Evolutionary conservation across 2,329 filamentous ascomycete species (phyloP).

Genomic region (Xylariaceae sp.): DNA sequence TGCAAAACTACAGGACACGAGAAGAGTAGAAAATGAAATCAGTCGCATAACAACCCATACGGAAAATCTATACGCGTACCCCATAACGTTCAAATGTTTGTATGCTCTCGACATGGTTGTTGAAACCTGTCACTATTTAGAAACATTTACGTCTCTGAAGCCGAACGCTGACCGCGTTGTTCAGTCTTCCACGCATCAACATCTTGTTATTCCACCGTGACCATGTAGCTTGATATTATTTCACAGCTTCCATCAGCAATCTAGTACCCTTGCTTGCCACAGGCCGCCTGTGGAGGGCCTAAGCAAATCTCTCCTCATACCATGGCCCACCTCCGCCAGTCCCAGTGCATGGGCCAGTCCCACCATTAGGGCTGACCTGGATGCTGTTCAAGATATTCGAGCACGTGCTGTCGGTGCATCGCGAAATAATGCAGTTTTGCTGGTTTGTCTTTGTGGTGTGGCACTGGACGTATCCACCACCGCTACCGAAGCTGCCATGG

Average conservation of each 20-base stretch:
- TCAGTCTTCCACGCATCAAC: background rate
- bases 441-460: constrained; percentile 5
- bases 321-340: constrained; percentile 1
- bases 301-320: constrained; percentile 3
- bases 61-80: background rate
- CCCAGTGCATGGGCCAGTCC: background rate
- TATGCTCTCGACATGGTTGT: background rate
- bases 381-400: constrained; percentile 1
- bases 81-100: background rate
- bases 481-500: constrained; percentile 4
- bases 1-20: background rate
- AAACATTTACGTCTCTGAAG: background rate
- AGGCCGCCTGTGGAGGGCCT: background rate
- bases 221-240: background rate
- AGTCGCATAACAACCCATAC: background rate
- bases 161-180: background rate
- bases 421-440: constrained; percentile 3
- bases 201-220: background rate
- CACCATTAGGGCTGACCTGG: constrained; percentile 1
- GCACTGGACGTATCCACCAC: constrained; percentile 4
- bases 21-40: background rate
- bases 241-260: background rate
- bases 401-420: constrained; percentile 2
- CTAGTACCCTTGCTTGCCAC: background rate
- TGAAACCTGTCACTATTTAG: background rate